Evolutionary conservation across 2,329 filamentous ascomycete species (phyloP).

Genomic region (Sphaerostilbella broomeana): DNA sequence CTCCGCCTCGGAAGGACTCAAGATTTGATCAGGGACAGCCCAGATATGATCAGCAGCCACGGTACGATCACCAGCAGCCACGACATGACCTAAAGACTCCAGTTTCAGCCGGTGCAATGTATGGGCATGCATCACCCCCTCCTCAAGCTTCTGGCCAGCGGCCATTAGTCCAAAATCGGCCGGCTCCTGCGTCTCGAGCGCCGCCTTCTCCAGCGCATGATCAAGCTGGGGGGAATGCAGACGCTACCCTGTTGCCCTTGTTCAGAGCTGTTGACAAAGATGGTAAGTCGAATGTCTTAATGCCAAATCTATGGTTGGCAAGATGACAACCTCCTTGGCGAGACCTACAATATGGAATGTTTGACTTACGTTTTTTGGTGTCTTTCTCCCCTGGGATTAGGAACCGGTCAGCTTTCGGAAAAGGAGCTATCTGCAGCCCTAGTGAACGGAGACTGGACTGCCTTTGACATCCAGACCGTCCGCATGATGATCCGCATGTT

Average conservation of each 20-base stretch:
- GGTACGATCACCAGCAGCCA: conserved; percentile 22
- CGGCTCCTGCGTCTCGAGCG: conserved; percentile 53
- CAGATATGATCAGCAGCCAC: conserved; percentile 7
- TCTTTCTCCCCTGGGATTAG: conserved; percentile 28
- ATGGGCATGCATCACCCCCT: conserved; percentile 46
- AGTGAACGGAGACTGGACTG: conserved; percentile 92
- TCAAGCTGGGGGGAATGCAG: conserved; percentile 46
- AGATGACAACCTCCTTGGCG: background rate
- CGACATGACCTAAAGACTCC: conserved; percentile 45
- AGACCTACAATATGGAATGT: no score
- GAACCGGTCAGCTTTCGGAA: conserved; percentile 77
- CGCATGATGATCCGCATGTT: conserved; percentile 99
- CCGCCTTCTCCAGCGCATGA: conserved; percentile 56
- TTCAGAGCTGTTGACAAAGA: conserved; percentile 90
- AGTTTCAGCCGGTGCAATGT: conserved; percentile 32
- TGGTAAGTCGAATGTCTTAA: conserved; percentile 39
- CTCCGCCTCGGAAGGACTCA: conserved; percentile 4
- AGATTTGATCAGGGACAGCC: conserved; percentile 6
- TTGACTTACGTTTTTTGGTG: background rate
- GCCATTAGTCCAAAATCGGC: conserved; percentile 41
- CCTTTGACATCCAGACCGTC: conserved; percentile 89
- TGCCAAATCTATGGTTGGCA: background rate
- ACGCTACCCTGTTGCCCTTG: conserved; percentile 72
- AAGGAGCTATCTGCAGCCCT: conserved; percentile 81
- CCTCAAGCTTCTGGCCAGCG: conserved; percentile 37